Conservation (phyloP, 768 basidiomycete genomes). For the Hemileccinum impolitum region DNA sequence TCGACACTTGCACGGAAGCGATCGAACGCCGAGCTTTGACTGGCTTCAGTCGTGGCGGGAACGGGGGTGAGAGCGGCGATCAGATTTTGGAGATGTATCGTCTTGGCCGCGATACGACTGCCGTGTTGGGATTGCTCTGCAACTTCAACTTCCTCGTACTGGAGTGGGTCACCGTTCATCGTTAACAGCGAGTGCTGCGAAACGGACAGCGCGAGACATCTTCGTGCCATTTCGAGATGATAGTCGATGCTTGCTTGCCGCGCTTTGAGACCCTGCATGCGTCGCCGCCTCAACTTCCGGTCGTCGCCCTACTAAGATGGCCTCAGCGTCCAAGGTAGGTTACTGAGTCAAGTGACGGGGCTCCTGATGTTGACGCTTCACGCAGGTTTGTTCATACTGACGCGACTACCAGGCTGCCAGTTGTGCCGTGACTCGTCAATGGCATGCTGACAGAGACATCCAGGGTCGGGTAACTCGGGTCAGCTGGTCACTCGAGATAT, state of each 20-base stretch:
- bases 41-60: constrained; percentile 19
- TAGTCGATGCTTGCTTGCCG: constrained; percentile 18
- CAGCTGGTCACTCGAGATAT: background rate
- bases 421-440: background rate
- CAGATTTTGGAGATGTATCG: constrained; percentile 19
- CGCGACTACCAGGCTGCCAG: no score
- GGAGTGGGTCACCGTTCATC: background rate
- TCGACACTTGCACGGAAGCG: constrained; percentile 19
- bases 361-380: background rate
- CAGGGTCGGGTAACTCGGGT: background rate
- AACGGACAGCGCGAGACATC: constrained; percentile 13
- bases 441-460: background rate
- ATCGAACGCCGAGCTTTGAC: constrained; percentile 14
- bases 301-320: background rate
- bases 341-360: background rate
- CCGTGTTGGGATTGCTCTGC: constrained; percentile 9
- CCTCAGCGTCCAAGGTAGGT: background rate
- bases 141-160: background rate
- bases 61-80: constrained; percentile 19
- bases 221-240: constrained; percentile 17
- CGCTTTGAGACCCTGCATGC: constrained; percentile 10
- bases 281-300: background rate
- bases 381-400: background rate
- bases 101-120: constrained; percentile 20
- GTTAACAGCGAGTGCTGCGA: constrained; percentile 1